These are phyloP conservation scores for Orbilia blumenaviensis DNA, from an alignment of 2,329 filamentous ascomycete species.

Conservation along the genomic window DNA sequence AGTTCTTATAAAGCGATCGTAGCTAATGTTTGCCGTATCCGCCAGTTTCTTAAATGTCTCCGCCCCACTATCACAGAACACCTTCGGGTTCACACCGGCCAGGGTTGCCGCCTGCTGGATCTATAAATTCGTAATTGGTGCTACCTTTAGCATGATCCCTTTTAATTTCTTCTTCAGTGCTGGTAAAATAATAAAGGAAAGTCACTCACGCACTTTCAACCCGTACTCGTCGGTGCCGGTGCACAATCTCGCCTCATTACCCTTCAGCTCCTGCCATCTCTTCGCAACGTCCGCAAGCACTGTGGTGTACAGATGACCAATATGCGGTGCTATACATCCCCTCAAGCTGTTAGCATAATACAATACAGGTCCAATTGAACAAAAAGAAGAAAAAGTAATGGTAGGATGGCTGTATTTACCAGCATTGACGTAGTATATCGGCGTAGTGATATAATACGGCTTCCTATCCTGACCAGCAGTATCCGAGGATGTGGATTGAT, in stretches of 20 bases:
- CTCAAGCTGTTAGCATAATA: neutral
- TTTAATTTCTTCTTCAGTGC: constrained; percentile 32
- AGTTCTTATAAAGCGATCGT: constrained; percentile 91
- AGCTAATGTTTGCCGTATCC: constrained; percentile 72
- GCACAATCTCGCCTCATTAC: constrained; percentile 75
- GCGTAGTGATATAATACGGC: constrained; percentile 93
- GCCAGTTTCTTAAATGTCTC: constrained; percentile 81
- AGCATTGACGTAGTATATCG: constrained; percentile 99
- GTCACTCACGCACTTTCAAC: constrained; percentile 73
- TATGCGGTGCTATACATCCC: constrained; percentile 79
- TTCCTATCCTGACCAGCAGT: constrained; percentile 66
- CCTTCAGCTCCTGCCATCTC: constrained; percentile 83
- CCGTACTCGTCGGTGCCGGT: constrained; percentile 98
- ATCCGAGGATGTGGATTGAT: constrained; percentile 26
- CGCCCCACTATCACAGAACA: constrained; percentile 88
- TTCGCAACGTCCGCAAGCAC: constrained; percentile 90
- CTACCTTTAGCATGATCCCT: constrained; percentile 32
- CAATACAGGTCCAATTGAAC: no score
- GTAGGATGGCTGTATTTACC: constrained; percentile 65
- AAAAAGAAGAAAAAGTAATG: no score
- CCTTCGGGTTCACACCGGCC: constrained; percentile 75
- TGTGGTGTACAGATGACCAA: constrained; percentile 94
- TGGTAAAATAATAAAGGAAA: neutral
- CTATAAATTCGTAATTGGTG: constrained; percentile 58
- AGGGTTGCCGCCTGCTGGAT: constrained; percentile 80